Evolutionary conservation across 768 basidiomycete species (phyloP), one percentile per base, ranked within the genome.

Genomic region (Pleurotus sapidus): DNA sequence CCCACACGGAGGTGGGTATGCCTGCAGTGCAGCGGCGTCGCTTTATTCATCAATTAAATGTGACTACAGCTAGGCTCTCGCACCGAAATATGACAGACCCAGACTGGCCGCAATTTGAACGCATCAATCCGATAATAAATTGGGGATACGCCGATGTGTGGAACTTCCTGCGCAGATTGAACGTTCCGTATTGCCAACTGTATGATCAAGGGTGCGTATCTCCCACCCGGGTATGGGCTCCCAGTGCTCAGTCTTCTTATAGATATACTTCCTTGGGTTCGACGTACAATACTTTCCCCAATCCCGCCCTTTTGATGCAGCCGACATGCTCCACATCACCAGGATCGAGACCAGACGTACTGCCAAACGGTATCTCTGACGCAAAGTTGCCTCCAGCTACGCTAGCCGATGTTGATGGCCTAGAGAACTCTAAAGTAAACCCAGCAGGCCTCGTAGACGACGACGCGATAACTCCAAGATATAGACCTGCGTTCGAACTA

Each of bases 251-350:
- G 20, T 49, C 49, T 1, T n/a, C 18, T 27, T 39, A 46, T 61
- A 96, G 95, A n/a, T 99, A 96, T 71, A 99, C 97, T 2, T 98
- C 96, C 4, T 84, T 99, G 17, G 96, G 97, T 15, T 97, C 95
- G 9, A 94, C 90, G 6, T 92, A 84, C 72, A 97, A 98, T 73
- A 98, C 97, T 0, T 89, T 88, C 68, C 94, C 87, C 0, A 98
- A 98, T 65, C 95, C 96, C 2, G 87, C 91, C 1, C 83, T 98
- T n/a, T 68, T 77, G 8, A 67, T 81, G 34, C 60, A 63, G 39
- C 49, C 66, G 7, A 48, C 61, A n/a, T 51, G 60, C 23, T 11
- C 59, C 2, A 37, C 66, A 2, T 45, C 63, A 15, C n/a, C 48
- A 34, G 30, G 9, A 34, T 34, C 1, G 30, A 34, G 30, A 34